Percentiles rank a stretch among this genome's conserved stretches.
Conservation (phyloP, 495 filamentous ascomycete genomes). For the Xylaria venustula region DNA sequence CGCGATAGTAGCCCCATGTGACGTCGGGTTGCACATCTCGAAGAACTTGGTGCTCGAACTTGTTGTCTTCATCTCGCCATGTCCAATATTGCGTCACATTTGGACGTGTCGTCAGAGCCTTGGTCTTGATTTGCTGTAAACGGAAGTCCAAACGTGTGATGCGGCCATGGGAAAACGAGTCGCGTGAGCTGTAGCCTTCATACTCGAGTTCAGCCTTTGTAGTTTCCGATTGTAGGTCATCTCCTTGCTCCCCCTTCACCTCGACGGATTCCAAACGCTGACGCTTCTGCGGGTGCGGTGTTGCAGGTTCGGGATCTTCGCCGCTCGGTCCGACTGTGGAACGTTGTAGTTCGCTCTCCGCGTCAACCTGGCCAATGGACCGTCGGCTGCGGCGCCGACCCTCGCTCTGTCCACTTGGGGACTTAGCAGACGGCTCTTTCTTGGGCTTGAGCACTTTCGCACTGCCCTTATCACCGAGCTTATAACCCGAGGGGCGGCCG, state of each 20-base stretch:
- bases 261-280: conserved; percentile 18
- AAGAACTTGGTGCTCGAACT: conserved; percentile 50
- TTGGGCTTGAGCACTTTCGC: conserved; percentile 26
- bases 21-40: conserved; percentile 34
- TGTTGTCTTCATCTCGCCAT: conserved; percentile 33
- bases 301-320: conserved; percentile 24
- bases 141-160: conserved; percentile 45
- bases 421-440: conserved; percentile 14
- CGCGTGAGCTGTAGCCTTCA: conserved; percentile 43
- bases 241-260: conserved; percentile 9
- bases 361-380: conserved; percentile 26
- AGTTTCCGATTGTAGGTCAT: conserved; percentile 15
- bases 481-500: conserved; percentile 43
- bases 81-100: conserved; percentile 52
- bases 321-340: conserved; percentile 7
- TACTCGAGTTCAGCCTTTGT: conserved; percentile 27
- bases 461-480: conserved; percentile 21
- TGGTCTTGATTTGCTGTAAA: conserved; percentile 46
- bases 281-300: conserved; percentile 25
- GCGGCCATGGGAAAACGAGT: conserved; percentile 38
- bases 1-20: conserved; percentile 46
- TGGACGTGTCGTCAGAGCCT: conserved; percentile 33
- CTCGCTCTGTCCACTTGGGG: conserved; percentile 11
- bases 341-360: conserved; percentile 20
- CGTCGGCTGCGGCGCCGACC: conserved; percentile 23